Percentiles rank a stretch among this genome's conserved stretches.
phyloP scores from a whole-genome alignment of 179 eudicot species.

The Gypsophila paniculata region DNA sequence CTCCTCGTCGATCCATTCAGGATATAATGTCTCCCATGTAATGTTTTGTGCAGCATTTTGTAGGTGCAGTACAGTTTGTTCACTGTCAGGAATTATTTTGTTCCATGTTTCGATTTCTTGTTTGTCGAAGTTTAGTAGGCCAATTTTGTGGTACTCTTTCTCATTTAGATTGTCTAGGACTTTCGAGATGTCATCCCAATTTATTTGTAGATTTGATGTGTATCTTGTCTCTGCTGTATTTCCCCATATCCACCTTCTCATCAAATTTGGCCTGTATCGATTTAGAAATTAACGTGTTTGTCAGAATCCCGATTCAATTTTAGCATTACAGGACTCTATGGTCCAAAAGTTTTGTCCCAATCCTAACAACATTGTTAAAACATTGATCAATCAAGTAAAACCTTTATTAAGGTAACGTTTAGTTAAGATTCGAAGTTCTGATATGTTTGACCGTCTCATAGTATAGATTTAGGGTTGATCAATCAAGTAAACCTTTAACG shows the following conservation, averaged over 20 bases:
- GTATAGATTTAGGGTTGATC: too few species aligned
- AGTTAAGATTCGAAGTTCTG: too few species aligned
- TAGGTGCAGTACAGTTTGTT: constrained; percentile 43
- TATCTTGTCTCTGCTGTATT: constrained; percentile 45
- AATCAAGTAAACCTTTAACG: too few species aligned
- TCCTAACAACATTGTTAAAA: too few species aligned
- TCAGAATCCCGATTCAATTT: too few species aligned
- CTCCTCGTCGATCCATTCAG: constrained; percentile 95
- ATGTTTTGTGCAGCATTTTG: constrained; percentile 40
- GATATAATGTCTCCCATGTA: constrained; percentile 76
- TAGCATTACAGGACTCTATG: too few species aligned
- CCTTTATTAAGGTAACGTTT: too few species aligned
- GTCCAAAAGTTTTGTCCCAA: too few species aligned
- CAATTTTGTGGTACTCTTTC: constrained; percentile 39
- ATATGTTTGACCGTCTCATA: too few species aligned
- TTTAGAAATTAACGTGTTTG: constrained; percentile 5
- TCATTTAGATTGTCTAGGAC: constrained; percentile 32
- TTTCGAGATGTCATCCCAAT: constrained; percentile 53
- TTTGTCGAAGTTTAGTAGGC: constrained; percentile 59
- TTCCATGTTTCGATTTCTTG: constrained; percentile 50
- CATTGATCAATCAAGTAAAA: too few species aligned
- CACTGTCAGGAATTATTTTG: constrained; percentile 38
- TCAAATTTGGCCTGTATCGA: constrained; percentile 43
- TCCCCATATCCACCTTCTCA: constrained; percentile 59
- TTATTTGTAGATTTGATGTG: constrained; percentile 38